phyloP scores from a whole-genome alignment of 2,329 filamentous ascomycete genomes.

The Harringtonia aguacate region DNA sequence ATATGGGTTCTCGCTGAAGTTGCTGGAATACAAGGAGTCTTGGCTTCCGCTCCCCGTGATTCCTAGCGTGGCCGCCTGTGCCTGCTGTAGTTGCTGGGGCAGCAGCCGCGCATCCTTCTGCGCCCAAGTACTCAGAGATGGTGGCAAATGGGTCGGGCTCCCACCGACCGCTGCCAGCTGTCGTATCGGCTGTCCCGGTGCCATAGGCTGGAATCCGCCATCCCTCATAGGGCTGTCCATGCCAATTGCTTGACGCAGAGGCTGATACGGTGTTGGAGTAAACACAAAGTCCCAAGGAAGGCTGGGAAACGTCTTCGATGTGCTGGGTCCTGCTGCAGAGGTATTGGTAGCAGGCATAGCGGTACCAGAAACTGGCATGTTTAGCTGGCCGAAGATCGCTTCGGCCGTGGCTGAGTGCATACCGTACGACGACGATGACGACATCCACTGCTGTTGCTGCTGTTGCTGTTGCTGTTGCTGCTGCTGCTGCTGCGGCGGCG shows the following conservation, averaged over 20 bases:
- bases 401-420: constrained; percentile 42
- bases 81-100: constrained; percentile 9
- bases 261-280: constrained; percentile 2
- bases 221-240: too few species aligned
- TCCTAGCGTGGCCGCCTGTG: constrained; percentile 6
- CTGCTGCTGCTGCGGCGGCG: too few species aligned
- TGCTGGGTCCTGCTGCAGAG: neutral
- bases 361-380: constrained; percentile 21
- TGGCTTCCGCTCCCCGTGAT: neutral
- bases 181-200: neutral
- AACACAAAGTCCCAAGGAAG: constrained; percentile 32
- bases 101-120: neutral
- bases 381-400: constrained; percentile 34
- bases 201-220: too few species aligned
- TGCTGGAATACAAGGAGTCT: constrained; percentile 14
- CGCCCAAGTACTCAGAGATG: neutral
- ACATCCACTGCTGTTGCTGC: constrained; percentile 13
- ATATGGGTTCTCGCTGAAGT: constrained; percentile 14
- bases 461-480: too few species aligned
- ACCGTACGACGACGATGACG: constrained; percentile 33
- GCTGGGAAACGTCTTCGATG: constrained; percentile 24
- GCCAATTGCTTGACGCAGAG: neutral
- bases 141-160: too few species aligned
- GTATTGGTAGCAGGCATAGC: constrained; percentile 14
- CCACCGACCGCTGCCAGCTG: too few species aligned